A percentile compares a stretch with the other conserved stretches of the same genome.
Evolutionary conservation across 352 stramenopile genomes (phyloP).

Genomic region (Pythium aristosporum): DNA sequence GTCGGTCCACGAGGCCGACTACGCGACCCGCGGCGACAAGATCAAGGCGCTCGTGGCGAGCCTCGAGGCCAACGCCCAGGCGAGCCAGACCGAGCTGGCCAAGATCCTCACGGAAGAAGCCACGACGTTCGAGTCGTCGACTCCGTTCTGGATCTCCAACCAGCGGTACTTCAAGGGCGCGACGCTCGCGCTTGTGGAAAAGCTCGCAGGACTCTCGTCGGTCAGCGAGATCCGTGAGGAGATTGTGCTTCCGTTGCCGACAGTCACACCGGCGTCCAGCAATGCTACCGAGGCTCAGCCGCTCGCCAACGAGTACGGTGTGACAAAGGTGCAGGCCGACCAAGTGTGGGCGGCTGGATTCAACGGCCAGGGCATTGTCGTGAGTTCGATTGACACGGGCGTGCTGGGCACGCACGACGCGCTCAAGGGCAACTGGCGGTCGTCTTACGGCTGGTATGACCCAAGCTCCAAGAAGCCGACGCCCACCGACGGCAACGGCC

Average conservation of each 20-base stretch:
- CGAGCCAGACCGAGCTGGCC: background rate
- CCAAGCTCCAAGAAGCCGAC: conserved; percentile 15
- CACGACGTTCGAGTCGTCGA: background rate
- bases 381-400: conserved; percentile 28
- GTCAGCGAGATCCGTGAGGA: conserved; percentile 11
- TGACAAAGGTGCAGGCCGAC: conserved; percentile 12
- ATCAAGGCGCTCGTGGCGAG: background rate
- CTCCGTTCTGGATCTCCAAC: conserved; percentile 21
- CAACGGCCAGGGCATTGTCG: conserved; percentile 19
- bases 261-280: background rate
- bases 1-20: conserved; percentile 2
- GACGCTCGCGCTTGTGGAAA: conserved; percentile 12
- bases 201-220: conserved; percentile 13
- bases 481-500: conserved; percentile 25
- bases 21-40: conserved; percentile 8
- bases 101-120: conserved; percentile 10
- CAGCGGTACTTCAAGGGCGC: conserved; percentile 15
- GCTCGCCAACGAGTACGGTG: conserved; percentile 17
- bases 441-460: conserved; percentile 21
- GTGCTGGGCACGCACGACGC: conserved; percentile 21
- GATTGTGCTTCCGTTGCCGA: background rate
- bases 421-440: conserved; percentile 11
- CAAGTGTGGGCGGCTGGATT: conserved; percentile 20
- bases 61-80: conserved; percentile 4
- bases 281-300: background rate